Evolutionary conservation across 2,329 filamentous ascomycete genomes (phyloP).

Genomic region (Ceratocystis cubensis): DNA sequence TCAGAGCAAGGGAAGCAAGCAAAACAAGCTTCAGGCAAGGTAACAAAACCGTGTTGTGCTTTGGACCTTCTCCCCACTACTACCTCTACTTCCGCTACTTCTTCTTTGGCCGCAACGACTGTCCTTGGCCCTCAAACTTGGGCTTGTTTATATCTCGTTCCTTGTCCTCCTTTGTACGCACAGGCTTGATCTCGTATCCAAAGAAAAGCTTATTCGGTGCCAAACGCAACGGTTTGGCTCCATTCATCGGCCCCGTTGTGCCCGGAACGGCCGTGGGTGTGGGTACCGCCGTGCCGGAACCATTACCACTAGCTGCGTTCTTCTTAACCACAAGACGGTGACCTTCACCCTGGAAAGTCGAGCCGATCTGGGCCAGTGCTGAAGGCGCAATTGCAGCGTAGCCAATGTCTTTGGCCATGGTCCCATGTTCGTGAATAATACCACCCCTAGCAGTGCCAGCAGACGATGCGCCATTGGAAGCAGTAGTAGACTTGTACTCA

Average conservation of each 20-base stretch:
- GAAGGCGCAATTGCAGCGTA: constrained; percentile 80
- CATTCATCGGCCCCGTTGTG: constrained; percentile 25
- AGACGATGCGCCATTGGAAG: constrained; percentile 53
- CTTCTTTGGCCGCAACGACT: constrained; percentile 56
- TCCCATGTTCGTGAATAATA: constrained; percentile 68
- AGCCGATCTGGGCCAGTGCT: constrained; percentile 53
- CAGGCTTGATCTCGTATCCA: constrained; percentile 81
- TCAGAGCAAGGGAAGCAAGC: background rate
- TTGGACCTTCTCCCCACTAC: constrained; percentile 32
- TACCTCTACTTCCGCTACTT: constrained; percentile 40
- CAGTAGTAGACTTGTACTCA: constrained; percentile 37
- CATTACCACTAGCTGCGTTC: constrained; percentile 60
- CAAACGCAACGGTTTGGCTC: constrained; percentile 68
- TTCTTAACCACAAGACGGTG: constrained; percentile 65
- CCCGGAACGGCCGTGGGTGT: constrained; percentile 25
- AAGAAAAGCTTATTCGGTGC: constrained; percentile 90
- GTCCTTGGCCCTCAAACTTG: constrained; percentile 73
- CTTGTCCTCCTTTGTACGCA: constrained; percentile 65
- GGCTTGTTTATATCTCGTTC: constrained; percentile 52
- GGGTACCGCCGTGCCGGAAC: constrained; percentile 55
- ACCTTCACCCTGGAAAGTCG: constrained; percentile 68
- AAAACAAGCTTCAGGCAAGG: background rate
- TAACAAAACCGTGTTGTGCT: background rate
- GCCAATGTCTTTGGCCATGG: constrained; percentile 97
- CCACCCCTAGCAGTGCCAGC: constrained; percentile 39